Conservation (phyloP, 768 basidiomycete genomes). For the Suillus brevipes region DNA sequence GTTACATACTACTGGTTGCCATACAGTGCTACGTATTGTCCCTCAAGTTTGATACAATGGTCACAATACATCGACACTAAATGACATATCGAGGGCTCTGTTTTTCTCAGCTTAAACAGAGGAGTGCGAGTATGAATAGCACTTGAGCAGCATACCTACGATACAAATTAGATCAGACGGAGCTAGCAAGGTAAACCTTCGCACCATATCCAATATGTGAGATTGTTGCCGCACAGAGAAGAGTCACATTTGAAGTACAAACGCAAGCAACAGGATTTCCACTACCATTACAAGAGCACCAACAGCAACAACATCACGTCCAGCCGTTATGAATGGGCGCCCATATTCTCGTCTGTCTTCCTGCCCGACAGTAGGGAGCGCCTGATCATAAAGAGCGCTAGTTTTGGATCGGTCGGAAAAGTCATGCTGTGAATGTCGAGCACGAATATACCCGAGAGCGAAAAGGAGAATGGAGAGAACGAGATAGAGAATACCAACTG, state of each 20-base stretch:
- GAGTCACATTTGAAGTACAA: conserved; percentile 50
- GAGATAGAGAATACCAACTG: conserved; percentile 64
- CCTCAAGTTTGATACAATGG: background rate
- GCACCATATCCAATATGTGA: conserved; percentile 13
- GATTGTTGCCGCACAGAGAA: background rate
- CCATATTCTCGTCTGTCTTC: conserved; percentile 66
- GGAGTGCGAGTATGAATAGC: background rate
- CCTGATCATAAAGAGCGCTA: conserved; percentile 30
- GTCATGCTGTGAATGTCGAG: conserved; percentile 69
- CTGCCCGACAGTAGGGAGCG: conserved; percentile 60
- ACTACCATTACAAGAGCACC: conserved; percentile 59
- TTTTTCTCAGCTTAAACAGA: background rate
- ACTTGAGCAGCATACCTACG: background rate
- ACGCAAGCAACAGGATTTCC: conserved; percentile 64
- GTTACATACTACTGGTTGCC: too few relatives aligned
- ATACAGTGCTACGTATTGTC: background rate
- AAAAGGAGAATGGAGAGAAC: conserved; percentile 62
- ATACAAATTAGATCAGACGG: background rate
- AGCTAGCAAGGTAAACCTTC: background rate
- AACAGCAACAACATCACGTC: conserved; percentile 68
- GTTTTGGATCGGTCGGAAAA: conserved; percentile 60
- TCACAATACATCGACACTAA: background rate
- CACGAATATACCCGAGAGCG: conserved; percentile 56
- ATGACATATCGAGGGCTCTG: background rate
- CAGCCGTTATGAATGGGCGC: conserved; percentile 76